Percentiles rank a stretch among this genome's conserved stretches.
Evolutionary conservation across 2,329 filamentous ascomycete species (phyloP).

Genomic region (Bimuria novae-zelandiae): DNA sequence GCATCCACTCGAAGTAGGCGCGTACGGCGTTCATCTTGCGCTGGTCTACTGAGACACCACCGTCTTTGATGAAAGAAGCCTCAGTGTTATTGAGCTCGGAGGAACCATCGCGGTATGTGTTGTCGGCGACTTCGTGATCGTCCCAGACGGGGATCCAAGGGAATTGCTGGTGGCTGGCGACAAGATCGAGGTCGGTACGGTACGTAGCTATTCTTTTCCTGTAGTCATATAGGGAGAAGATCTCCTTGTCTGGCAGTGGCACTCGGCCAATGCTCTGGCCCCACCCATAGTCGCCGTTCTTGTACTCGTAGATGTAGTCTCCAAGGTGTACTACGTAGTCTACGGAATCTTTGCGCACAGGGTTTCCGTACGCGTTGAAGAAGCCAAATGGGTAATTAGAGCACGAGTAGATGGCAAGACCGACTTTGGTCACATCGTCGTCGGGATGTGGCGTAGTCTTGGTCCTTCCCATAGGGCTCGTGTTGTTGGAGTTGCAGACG

Average conservation of each 20-base stretch:
- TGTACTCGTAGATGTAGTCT: constrained; percentile 52
- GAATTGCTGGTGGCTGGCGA: constrained; percentile 47
- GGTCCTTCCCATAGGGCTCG: constrained; percentile 67
- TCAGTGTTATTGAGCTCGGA: constrained; percentile 51
- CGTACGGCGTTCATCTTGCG: constrained; percentile 54
- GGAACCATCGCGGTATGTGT: constrained; percentile 48
- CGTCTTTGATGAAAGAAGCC: constrained; percentile 45
- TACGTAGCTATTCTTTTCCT: constrained; percentile 48
- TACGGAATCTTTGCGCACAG: constrained; percentile 47
- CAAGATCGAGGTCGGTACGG: constrained; percentile 48
- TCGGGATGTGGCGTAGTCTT: constrained; percentile 68
- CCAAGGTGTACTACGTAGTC: constrained; percentile 50
- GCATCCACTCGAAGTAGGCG: constrained; percentile 54
- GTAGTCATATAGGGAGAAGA: constrained; percentile 52
- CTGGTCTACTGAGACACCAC: constrained; percentile 49
- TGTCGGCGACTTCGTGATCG: constrained; percentile 48
- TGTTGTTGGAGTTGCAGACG: constrained; percentile 66
- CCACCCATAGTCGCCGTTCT: constrained; percentile 44
- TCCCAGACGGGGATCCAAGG: constrained; percentile 56
- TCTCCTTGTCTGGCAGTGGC: constrained; percentile 43
- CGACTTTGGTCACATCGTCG: constrained; percentile 62
- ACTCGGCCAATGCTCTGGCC: constrained; percentile 38
- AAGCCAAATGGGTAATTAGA: constrained; percentile 57
- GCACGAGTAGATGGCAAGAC: constrained; percentile 73
- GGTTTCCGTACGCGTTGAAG: constrained; percentile 55